Base-by-base conservation (phyloP, 495 filamentous ascomycete species). In the Talaromyces nanjingensis region DNA sequence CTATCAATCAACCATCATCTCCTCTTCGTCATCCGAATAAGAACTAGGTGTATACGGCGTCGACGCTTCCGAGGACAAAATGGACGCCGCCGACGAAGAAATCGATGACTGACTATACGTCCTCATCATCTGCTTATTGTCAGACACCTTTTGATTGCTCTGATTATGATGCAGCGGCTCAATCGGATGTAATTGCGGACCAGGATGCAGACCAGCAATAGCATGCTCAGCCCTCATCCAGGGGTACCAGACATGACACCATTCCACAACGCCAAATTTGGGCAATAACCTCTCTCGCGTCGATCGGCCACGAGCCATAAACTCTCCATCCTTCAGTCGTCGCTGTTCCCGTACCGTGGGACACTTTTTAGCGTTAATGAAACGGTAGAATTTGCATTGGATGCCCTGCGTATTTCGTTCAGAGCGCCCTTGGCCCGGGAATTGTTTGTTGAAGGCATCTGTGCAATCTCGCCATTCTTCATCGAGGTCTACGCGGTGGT, bases 351-450 rank as follows among this genome's bases (percentile, higher is more conserved):
- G 71, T 5, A 81, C 65, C 5, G 77, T 79, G 0, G 78, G 77
- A 67, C 77, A 81, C 63, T 73, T 77, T 70, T 81, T 76, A 56
- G 78, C 75, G 66, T 77, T 76, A 61, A 81, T 79, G 61, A 80
- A 80, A 29, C 81, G 79, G 65, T 84, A 84, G 66, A 81, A 84
- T 62, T 81, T 81, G 75, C 81, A 84, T 68, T 84, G 80, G 39
- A 84, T 79, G 2, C 81, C 81, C 66, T 79, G 77, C 70, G 79
- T 78, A 14, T 78, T 79, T 11, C 75, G 68, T 2, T 77, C 72
- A 62, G 76, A 73, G 6, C 79, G 74, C 22, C 62, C 70, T 62
- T 66, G 67, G 4, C 39, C n/a, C n/a, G 77, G 74, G 63, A 83
- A 83, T 65, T 80, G 79, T 2, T 66, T 74, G 65, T 82, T 81